Evolutionary conservation across 768 basidiomycete genomes (phyloP), one percentile per base, ranked within the genome.

Genomic region (Collybiopsis luxurians): DNA sequence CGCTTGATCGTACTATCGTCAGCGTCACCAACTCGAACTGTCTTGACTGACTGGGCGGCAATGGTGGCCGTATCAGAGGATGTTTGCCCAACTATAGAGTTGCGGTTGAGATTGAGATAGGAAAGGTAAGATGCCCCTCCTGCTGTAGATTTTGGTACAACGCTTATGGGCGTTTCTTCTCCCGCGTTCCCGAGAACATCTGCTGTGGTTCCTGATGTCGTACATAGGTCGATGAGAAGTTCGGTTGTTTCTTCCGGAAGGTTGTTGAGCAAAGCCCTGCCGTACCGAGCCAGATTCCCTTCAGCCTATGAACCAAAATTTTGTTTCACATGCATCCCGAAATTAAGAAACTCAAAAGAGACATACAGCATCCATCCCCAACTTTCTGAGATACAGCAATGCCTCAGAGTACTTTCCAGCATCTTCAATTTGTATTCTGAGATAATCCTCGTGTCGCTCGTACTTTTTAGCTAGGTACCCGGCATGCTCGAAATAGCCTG

Each of bases 401-500:
- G 95, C 97, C 62, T 93, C 94, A 49, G 70, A 76, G 63, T 85
- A 92, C 58, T 93, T 85, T 12, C 83, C 86, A 0, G 88, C 85
- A 72, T 98, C 97, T 70, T 98, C 95, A 47, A 99, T 90, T 71
- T 95, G 89, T 47, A 98, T 95, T 57, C 92, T 79, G 39, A 99
- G 70, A 70, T 94, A 98, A 62, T 98, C 96, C 64, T 95, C 93
- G 62, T 98, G 94, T 21, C 90, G 74, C 28, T 88, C 85, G 70
- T 94, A 98, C 67, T 92, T 92, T 73, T 86, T 86, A 19, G 97
- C 96, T 15, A 99, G 80, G 67, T 95, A 98, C 1, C 86, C 84
- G 1, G 96, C 96, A 66, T 98, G 96, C 55, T 95, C 89, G 64
- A 92, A 97, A 69, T 96, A 98, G 0, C 94, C 93, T 1, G 95